Base-by-base conservation (phyloP, 202 grass and related monocot species). In the Digitaria exilis region DNA sequence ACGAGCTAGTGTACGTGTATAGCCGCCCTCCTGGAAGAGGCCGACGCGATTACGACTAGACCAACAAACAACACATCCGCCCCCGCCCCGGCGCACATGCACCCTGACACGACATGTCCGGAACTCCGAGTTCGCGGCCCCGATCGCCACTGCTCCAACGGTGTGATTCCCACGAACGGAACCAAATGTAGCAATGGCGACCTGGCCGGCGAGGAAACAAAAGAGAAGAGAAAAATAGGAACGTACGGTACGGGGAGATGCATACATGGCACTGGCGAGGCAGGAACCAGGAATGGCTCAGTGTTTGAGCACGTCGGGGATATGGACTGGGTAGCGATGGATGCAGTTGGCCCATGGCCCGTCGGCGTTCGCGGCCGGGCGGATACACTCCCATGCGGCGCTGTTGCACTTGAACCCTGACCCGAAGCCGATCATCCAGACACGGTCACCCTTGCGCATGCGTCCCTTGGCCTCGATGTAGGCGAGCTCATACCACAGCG, bases 401-500 rank as follows among this genome's bases (percentile, higher is more conserved):
- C 95, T 97, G 88, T 97, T 97, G 87, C 87, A 89, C 87, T 89
- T 89, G 78, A 89, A 89, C n/a, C 87, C 87, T 35, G 87, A 89
- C 13, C 87, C 87, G 78, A 89, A 89, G 1, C 88, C 88, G 50
- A 89, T 89, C 83, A 89, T 86, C 88, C 88, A 89, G 9, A 89
- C 78, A 57, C 88, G 88, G 66, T 89, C 88, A 13, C 83, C 88
- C 24, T 1, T 73, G 22, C 83, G 87, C 95, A 97, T 97, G 25
- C 90, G 84, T 0, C 75, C 92, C 84, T 86, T 90, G 78, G 95
- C 84, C 72, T 94, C 88, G 42, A 85, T 50, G 85, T 95, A 95
- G 13, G 88, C 88, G 51, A 95, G 88, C 88, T 95, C 93, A 82
- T 98, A 98, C 95, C 95, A 98, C 26, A 95, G 85, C 21, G 93